Base-by-base conservation (phyloP, 1,284 basidiomycete genomes). In the Heterobasidion occidentale region DNA sequence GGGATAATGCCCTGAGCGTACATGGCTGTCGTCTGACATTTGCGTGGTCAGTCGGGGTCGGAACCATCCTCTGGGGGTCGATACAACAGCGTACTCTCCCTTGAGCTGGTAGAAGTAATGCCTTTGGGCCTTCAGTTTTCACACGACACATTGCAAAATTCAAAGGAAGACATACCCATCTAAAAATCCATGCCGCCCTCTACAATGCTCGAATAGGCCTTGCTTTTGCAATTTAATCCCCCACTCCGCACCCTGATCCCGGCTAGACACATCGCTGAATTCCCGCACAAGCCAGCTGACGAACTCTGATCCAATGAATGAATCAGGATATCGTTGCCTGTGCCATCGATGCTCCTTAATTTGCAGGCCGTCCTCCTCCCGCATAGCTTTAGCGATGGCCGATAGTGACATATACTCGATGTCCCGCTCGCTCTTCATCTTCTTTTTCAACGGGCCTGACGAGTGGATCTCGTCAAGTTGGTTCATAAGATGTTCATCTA, bases 261-360 rank as follows among this genome's bases (percentile, higher is more conserved):
- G 75, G 5, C 85, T 88, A 5, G 86, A 84, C 2, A 95, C 81
- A 66, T 95, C 93, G 38, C 86, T 78, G 66, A 94, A 95, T 65
- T 92, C 90, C 45, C 88, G 80, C 34, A 90, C 83, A 17, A 95
- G 74, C 93, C 93, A 97, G 1, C 85, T 86, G 38, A 92, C 87
- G 62, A 96, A 84, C 53, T 94, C 90, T 58, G 84, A 84, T 0
- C 93, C 93, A 11, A 85, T 91, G 67, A 97, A 96, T 3, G 88
- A 87, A 62, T 93, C 86, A 2, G 79, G 75, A 63, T 91, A 90
- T 48, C 76, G 77, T 15, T 68, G 73, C 14, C 76, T 74, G 67
- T 92, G 88, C 90, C 90, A 93, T 47, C 80, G 80, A 61, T 89
- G 79, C 58, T 86, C 78, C 65, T 89, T 90, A 69, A 92, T 88